Evolutionary conservation across 306 rosid species (phyloP), one percentile per base, ranked within the genome.

Genomic region (Urtica urens): DNA sequence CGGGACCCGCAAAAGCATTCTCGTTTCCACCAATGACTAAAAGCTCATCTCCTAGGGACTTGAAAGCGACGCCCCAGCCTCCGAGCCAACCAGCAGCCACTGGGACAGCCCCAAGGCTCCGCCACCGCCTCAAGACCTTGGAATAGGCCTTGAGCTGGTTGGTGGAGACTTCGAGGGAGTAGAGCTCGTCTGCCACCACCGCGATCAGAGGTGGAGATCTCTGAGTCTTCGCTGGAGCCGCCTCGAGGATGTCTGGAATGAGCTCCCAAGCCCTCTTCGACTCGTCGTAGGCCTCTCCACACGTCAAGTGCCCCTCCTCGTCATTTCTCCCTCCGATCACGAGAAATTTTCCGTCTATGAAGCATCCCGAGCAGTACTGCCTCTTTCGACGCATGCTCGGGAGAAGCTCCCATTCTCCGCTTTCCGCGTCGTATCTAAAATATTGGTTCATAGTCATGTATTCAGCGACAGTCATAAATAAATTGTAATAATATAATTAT

Each of bases 51-150:
- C 93, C 93, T 1, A 86, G 74, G 1, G 90, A 79, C 44, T 86
- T 86, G 28, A 86, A 86, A 2, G 90, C 96, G 7, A 86, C 77
- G 23, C 96, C 96, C 93, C 93, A 82, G 23, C 96, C 96, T 9
- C 77, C 17, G 22, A 52, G 63, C 13, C 50, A 67, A 56, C 77
- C 83, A 37, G 86, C 93, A 31, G 72, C 59, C 26, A 86, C 90
- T 8, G 96, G 93, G 23, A 41, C 96, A 7, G 49, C 49, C 6
- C 96, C 96, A 28, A 82, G 41, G 28, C 50, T 74, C 68, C 67
- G 74, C 96, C 96, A 86, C 22, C 71, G 23, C 28, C 77, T 79
- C 27, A 45, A 67, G 16, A 31, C 39, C 59, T 82, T 82, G 26
- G 70, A 3, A 38, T 74, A 82, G 9, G 82, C 65, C 69, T 79